These are phyloP conservation scores for Blastomyces emzantsi DNA, from an alignment of 2,329 filamentous ascomycete species.

Conservation along the genomic window DNA sequence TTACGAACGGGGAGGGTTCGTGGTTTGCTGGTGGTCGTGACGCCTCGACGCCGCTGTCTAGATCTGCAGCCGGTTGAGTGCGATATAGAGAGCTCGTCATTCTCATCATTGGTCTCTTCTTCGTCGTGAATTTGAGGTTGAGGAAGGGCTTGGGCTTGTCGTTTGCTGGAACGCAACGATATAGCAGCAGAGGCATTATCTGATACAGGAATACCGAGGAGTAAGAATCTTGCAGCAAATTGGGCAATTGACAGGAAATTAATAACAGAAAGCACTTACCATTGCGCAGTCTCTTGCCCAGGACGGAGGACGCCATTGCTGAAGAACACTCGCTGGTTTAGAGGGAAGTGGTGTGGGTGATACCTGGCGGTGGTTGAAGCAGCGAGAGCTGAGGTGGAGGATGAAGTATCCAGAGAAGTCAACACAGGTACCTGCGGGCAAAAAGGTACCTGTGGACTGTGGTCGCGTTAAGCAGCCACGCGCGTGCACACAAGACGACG, in stretches of 20 bases:
- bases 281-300: constrained; percentile 41
- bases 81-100: constrained; percentile 17
- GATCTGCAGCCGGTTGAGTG: constrained; percentile 30
- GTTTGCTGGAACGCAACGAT: constrained; percentile 38
- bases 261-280: constrained; percentile 26
- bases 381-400: not conserved
- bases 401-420: not conserved
- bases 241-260: constrained; percentile 7
- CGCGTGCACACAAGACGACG: not conserved
- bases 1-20: constrained; percentile 23
- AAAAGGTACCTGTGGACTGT: not conserved
- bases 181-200: constrained; percentile 18
- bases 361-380: not conserved
- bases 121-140: constrained; percentile 32
- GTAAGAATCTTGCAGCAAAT: not conserved
- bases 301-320: constrained; percentile 20
- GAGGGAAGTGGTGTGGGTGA: not conserved
- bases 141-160: constrained; percentile 34
- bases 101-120: constrained; percentile 7
- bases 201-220: constrained; percentile 12
- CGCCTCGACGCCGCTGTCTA: constrained; percentile 26
- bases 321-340: not conserved
- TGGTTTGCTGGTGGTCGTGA: constrained; percentile 15
- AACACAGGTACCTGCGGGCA: not conserved
- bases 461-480: constrained; percentile 1